A percentile compares a stretch with the other conserved stretches of the same genome.
Conservation (phyloP, 1,284 basidiomycete genomes). For the Psilocybe mexicana region DNA sequence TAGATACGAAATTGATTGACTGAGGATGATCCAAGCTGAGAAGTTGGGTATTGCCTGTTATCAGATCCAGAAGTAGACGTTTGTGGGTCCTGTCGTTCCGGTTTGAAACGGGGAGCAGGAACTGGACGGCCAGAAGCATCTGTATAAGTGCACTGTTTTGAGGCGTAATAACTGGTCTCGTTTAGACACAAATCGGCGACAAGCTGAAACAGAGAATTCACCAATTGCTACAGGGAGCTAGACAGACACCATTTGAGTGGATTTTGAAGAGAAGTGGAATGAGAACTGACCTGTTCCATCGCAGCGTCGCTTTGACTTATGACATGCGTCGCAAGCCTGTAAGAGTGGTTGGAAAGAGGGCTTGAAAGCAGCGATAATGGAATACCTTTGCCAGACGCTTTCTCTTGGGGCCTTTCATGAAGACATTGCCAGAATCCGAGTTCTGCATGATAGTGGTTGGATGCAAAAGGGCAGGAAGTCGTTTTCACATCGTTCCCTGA, state of each 20-base stretch:
- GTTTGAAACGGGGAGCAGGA: conserved; percentile 59
- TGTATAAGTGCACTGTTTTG: conserved; percentile 78
- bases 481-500: conserved; percentile 25
- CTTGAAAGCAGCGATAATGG: conserved; percentile 11
- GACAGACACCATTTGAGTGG: conserved; percentile 12
- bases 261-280: conserved; percentile 12
- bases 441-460: conserved; percentile 32
- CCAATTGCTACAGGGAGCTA: conserved; percentile 83
- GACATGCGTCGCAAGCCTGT: conserved; percentile 80
- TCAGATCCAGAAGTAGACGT: conserved; percentile 29
- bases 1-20: conserved; percentile 29
- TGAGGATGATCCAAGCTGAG: conserved; percentile 22
- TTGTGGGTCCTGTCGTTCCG: conserved; percentile 35
- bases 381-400: conserved; percentile 70
- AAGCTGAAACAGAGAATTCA: conserved; percentile 30
- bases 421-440: conserved; percentile 31
- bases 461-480: conserved; percentile 25
- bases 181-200: conserved; percentile 3
- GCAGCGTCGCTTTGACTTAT: conserved; percentile 80
- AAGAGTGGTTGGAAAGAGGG: conserved; percentile 16
- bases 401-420: conserved; percentile 62
- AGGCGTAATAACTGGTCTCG: conserved; percentile 66
- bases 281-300: conserved; percentile 69
- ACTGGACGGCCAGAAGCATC: conserved; percentile 76
- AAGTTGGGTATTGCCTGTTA: conserved; percentile 20